A percentile compares a stretch with the other conserved stretches of the same genome.
These are phyloP conservation scores for Nepenthes gracilis DNA, from an alignment of 148 eudicot species.

Conservation along the genomic window DNA sequence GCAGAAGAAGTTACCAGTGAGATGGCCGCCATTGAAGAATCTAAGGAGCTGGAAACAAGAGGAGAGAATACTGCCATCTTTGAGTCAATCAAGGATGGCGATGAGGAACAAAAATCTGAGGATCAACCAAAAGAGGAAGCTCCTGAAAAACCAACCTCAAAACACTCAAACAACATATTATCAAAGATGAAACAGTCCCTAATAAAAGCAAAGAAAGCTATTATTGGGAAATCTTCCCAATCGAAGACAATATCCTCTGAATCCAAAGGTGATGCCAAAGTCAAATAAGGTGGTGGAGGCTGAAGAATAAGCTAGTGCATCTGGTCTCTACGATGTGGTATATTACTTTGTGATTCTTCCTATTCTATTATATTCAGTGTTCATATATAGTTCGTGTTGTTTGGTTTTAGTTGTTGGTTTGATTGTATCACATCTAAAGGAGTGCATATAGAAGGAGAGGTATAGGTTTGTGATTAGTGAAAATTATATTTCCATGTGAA, in stretches of 20 bases:
- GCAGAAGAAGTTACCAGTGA: slow-evolving; percentile 12
- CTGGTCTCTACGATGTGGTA: background rate
- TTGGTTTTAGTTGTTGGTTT: slow-evolving; percentile 2
- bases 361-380: background rate
- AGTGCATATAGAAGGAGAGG: slow-evolving; percentile 5
- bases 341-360: background rate
- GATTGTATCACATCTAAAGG: slow-evolving; percentile 6
- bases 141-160: slow-evolving; percentile 40
- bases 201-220: slow-evolving; percentile 81
- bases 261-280: slow-evolving; percentile 44
- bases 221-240: slow-evolving; percentile 71
- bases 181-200: slow-evolving; percentile 77
- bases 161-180: slow-evolving; percentile 50
- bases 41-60: slow-evolving; percentile 8
- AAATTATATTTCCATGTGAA: background rate
- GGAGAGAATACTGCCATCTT: slow-evolving; percentile 10
- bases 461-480: slow-evolving; percentile 1
- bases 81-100: slow-evolving; percentile 10
- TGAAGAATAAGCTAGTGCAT: background rate
- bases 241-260: slow-evolving; percentile 49
- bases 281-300: slow-evolving; percentile 11
- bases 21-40: slow-evolving; percentile 5
- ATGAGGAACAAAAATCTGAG: slow-evolving; percentile 6
- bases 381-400: background rate
- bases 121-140: slow-evolving; percentile 26